Percentiles rank a stretch among this genome's conserved stretches.
These are phyloP conservation scores for Acacia confusa DNA, from an alignment of 306 rosid genomes.

Conservation along the genomic window DNA sequence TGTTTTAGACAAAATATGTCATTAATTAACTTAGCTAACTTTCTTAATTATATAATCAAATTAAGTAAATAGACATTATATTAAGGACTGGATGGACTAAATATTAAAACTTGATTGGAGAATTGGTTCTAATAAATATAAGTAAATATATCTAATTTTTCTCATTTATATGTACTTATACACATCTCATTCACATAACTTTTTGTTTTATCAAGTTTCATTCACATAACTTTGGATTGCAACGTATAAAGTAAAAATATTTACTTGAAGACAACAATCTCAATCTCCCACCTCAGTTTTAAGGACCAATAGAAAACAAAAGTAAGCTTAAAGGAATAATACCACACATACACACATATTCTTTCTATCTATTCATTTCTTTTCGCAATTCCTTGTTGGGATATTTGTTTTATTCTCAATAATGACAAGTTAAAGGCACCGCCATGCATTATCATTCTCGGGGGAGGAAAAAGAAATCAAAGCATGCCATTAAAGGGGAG, in stretches of 20 bases:
- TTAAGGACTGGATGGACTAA: too few species aligned
- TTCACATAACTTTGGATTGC: not conserved
- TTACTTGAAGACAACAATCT: not conserved
- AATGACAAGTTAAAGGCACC: not conserved
- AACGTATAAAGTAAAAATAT: not conserved
- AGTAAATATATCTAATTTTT: not conserved
- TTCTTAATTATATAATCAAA: too few species aligned
- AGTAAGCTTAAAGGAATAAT: not conserved
- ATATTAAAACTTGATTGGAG: too few species aligned
- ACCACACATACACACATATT: too few species aligned
- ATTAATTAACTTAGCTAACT: too few species aligned
- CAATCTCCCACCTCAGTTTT: not conserved
- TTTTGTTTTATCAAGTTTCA: too few species aligned
- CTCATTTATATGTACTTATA: not conserved
- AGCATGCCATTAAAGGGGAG: slow-evolving; percentile 39
- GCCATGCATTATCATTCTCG: slow-evolving; percentile 5
- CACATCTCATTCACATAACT: not conserved
- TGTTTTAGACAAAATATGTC: too few species aligned
- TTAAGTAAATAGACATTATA: too few species aligned
- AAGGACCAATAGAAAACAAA: not conserved
- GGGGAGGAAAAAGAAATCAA: slow-evolving; percentile 13
- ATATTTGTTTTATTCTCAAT: slow-evolving; percentile 22
- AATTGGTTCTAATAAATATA: not conserved
- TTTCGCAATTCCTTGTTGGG: not conserved
- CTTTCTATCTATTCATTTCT: not conserved